Percentiles rank a stretch among this genome's conserved stretches.
phyloP scores from a whole-genome alignment of 1,139 yeast species.

The Pichia sp. region DNA sequence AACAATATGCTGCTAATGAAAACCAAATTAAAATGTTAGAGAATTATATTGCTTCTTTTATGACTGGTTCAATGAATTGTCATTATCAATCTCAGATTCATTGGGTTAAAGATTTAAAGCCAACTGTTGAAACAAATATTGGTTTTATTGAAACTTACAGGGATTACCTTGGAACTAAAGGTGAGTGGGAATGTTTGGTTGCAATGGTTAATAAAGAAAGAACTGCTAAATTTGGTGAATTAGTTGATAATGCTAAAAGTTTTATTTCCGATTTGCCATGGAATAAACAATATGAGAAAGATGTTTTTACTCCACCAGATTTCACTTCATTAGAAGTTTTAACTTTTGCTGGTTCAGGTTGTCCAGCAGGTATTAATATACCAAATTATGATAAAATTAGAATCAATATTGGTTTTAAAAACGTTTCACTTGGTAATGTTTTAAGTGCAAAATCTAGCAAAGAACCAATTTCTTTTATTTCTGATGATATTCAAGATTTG shows the following conservation, averaged over 20 bases:
- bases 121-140: constrained; percentile 76
- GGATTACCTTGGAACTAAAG: constrained; percentile 87
- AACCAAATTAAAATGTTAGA: constrained; percentile 62
- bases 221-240: constrained; percentile 67
- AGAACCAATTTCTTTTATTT: constrained; percentile 66
- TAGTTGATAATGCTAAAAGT: constrained; percentile 60
- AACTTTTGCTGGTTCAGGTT: constrained; percentile 84
- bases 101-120: constrained; percentile 86
- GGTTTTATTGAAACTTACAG: constrained; percentile 91
- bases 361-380: constrained; percentile 89
- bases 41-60: constrained; percentile 62
- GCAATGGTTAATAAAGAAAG: constrained; percentile 90
- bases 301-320: constrained; percentile 83
- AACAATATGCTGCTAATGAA: constrained; percentile 62
- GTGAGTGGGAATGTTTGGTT: constrained; percentile 90
- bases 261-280: constrained; percentile 71
- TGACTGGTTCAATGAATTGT: constrained; percentile 78
- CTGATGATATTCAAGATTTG: constrained; percentile 44
- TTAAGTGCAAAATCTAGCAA: constrained; percentile 66
- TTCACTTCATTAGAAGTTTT: constrained; percentile 84
- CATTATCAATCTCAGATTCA: constrained; percentile 78
- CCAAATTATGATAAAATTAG: constrained; percentile 90
- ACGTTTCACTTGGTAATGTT: constrained; percentile 83
- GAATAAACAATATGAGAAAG: constrained; percentile 69
- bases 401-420: constrained; percentile 76